phyloP scores from a whole-genome alignment of 768 basidiomycete species.

The Steccherinum ochraceum region DNA sequence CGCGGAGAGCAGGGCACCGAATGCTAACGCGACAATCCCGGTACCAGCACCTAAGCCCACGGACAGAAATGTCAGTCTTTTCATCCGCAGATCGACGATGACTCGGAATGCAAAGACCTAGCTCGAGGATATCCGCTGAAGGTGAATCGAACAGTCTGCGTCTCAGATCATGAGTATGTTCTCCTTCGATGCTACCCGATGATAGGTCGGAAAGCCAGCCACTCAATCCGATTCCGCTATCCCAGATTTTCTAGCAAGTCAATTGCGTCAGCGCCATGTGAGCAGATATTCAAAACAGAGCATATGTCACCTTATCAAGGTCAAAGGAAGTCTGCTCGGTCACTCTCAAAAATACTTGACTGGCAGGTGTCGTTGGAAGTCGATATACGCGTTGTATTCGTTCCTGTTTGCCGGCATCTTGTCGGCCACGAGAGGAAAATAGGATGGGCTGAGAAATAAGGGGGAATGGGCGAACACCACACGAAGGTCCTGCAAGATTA shows the following conservation, averaged over 20 bases:
- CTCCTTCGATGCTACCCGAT: background rate
- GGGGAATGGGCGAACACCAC: slow-evolving; percentile 47
- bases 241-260: slow-evolving; percentile 86
- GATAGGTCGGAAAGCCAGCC: slow-evolving; percentile 57
- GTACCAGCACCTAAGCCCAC: slow-evolving; percentile 80
- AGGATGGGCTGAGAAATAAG: slow-evolving; percentile 66
- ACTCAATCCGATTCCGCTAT: slow-evolving; percentile 82
- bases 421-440: slow-evolving; percentile 27
- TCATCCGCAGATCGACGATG: too few species aligned
- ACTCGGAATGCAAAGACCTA: too few species aligned
- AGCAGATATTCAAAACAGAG: too few species aligned
- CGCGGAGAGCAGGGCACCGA: slow-evolving; percentile 50
- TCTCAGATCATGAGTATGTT: background rate
- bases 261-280: too few species aligned
- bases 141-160: background rate
- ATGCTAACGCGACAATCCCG: slow-evolving; percentile 68
- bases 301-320: slow-evolving; percentile 92
- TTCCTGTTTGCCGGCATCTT: slow-evolving; percentile 51
- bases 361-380: slow-evolving; percentile 5
- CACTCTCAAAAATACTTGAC: slow-evolving; percentile 37
- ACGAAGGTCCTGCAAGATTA: slow-evolving; percentile 32
- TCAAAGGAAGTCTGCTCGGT: slow-evolving; percentile 86
- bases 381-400: slow-evolving; percentile 53
- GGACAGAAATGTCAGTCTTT: too few species aligned
- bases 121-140: slow-evolving; percentile 49